Evolutionary conservation across 345 rosid species (phyloP).

Genomic region (Boechera stricta): DNA sequence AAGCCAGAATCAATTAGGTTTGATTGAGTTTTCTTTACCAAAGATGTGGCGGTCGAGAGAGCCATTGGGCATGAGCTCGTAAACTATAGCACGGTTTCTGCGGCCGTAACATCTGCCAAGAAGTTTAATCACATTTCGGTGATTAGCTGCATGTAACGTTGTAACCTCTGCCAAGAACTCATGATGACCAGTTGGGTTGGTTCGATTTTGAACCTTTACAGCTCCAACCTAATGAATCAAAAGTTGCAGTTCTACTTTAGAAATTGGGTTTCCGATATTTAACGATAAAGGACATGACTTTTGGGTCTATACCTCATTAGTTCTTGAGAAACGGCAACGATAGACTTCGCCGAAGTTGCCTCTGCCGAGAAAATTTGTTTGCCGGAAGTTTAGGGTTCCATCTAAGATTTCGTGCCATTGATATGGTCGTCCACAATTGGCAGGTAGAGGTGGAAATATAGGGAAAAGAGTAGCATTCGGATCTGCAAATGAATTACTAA

Average conservation of each 20-base stretch:
- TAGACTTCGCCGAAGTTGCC: slow-evolving; percentile 15
- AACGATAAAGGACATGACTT: slow-evolving; percentile 8
- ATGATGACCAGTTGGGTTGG: slow-evolving; percentile 55
- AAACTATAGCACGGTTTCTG: slow-evolving; percentile 64
- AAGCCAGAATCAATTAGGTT: background rate
- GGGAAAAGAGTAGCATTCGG: background rate
- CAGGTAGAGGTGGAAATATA: background rate
- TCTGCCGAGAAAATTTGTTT: background rate
- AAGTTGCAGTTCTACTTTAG: background rate
- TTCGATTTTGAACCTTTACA: slow-evolving; percentile 67
- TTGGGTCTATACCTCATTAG: background rate
- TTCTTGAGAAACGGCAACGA: slow-evolving; percentile 23
- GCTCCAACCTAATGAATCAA: slow-evolving; percentile 58
- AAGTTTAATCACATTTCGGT: slow-evolving; percentile 71
- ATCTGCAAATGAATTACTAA: slow-evolving; percentile 1
- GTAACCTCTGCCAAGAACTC: slow-evolving; percentile 75
- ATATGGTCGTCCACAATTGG: background rate
- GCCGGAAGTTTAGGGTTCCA: background rate
- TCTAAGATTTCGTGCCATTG: background rate
- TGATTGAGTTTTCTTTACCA: slow-evolving; percentile 45
- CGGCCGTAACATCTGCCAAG: slow-evolving; percentile 65
- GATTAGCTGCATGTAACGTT: slow-evolving; percentile 62
- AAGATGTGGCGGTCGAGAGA: slow-evolving; percentile 66
- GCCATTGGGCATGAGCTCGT: slow-evolving; percentile 77
- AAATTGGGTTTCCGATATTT: background rate